Evolutionary conservation across 2,329 filamentous ascomycete genomes (phyloP), one percentile per base, ranked within the genome.

Genomic region (Neoascochyta sp.): DNA sequence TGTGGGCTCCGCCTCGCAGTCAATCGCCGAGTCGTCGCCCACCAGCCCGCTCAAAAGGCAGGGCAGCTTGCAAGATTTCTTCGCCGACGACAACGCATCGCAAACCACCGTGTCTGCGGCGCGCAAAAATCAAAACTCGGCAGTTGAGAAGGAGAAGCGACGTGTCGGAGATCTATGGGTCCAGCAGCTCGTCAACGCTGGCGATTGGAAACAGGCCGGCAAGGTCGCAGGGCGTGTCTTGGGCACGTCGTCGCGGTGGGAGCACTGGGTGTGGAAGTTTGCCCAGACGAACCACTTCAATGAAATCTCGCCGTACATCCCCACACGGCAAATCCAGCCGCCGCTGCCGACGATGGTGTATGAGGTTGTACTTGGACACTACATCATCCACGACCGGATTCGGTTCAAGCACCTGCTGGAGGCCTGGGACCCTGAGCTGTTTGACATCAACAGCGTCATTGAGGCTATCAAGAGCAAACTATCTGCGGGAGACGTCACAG

Each of bases 181-280:
- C 18, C 81, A 89, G 39, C 86, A 95, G 50, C 74, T 96, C 18
- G 76, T 95, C 18, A 76, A 81, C 19, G 71, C 76, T 0, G 74
- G 78, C 7, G 73, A 90, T 39, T 98, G 92, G 92, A 58, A 60
- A 7, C 70, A 75, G 34, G 92, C 92, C 5, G 90, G 87, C 1
- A 73, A 83, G 50, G 73, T 93, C 4, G 90, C 88, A 36, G 85
- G 83, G 9, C 87, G 82, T 52, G 89, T 95, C 1, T 70, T 98
- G 1, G 80, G 80, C 23, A 86, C 82, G 1, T 79, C 87, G 1
- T 73, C 83, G 26, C 73, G 83, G 47, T 98, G 92, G 92, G 89
- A 96, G 65, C 86, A 93, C 51, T 96, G 90, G 88, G 83, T 93
- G 4, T 93, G 85, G 78, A 82, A 78, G 0, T 98, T 98, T 64